Conservation (phyloP, 805 yeast genomes). For the Kodamaea leandrae region DNA sequence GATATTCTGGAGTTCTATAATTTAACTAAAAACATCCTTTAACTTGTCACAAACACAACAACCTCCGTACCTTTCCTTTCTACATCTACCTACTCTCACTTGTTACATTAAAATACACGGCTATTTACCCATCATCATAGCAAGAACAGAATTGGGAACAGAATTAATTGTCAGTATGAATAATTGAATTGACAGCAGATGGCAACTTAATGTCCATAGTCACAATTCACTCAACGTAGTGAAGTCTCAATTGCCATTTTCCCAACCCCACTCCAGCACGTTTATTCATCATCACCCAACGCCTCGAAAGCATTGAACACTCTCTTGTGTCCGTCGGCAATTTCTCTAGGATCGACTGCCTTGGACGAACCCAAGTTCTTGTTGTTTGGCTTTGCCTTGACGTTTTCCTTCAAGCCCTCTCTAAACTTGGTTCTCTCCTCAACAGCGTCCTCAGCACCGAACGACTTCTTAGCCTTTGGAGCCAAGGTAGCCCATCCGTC, state of each 20-base stretch:
- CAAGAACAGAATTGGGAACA: too few relatives aligned
- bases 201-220: too few relatives aligned
- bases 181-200: too few relatives aligned
- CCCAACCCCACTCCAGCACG: neutral
- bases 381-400: slow-evolving; percentile 67
- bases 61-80: neutral
- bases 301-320: slow-evolving; percentile 83
- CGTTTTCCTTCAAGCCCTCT: slow-evolving; percentile 46
- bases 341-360: slow-evolving; percentile 71
- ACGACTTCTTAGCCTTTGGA: slow-evolving; percentile 42
- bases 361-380: slow-evolving; percentile 72
- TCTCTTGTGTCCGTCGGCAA: slow-evolving; percentile 63
- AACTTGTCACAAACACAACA: too few relatives aligned
- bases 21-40: too few relatives aligned
- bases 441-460: slow-evolving; percentile 48
- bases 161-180: too few relatives aligned
- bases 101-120: neutral
- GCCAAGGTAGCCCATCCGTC: slow-evolving; percentile 80
- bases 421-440: slow-evolving; percentile 47
- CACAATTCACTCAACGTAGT: too few relatives aligned
- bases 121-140: neutral
- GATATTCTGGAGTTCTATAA: too few relatives aligned
- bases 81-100: neutral
- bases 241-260: neutral
- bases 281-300: slow-evolving; percentile 53